Base-by-base conservation (phyloP, 2,329 filamentous ascomycete species). In the Orbilia oligospora region DNA sequence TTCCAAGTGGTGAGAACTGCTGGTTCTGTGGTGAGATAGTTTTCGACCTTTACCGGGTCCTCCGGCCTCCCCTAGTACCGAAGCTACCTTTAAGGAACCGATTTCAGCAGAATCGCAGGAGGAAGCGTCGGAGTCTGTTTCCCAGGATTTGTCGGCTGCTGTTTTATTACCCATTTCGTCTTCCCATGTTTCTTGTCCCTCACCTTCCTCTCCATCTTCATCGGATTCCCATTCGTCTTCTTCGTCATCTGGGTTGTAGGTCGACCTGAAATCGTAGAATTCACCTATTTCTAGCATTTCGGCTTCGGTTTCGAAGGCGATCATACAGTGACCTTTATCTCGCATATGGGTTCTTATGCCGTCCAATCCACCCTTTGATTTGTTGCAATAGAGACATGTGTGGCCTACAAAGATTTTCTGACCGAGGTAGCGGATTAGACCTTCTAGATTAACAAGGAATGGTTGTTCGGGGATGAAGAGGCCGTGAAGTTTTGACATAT, bases 301-400 rank as follows among this genome's bases (percentile, higher is more conserved):
- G 41, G 92, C 91, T 83, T 97, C 93, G 0, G 91, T 91, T 65
- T 91, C 90, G 84, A 95, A 99, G 0, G 93, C 94, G 81, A 99
- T 97, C 89, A 94, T 97, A 88, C 95, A 98, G 85, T 99, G 96
- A 0, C 93, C 92, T 83, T 94, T 95, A 84, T 99, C 96, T 53
- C 93, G 91, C 96, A 99, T 99, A 84, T 99, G 96, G 0, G 94
- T 97, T 83, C 97, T 94, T 27, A 94, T 90, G 18, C 93, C 95
- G 72, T 91, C 90, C 0, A 92, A 88, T 12, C 91, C 94, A 80
- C 91, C 89, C 83, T 96, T 93, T 51, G 91, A 85, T 84, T 96
- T 97, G 83, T 92, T 91, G 84, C 96, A 99, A 83, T 91, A 94
- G 56, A 99, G 85, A 84, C 96, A 99, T 84, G 97, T 91, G 83